These are phyloP conservation scores for Yamadazyma songkhlaensis DNA, from an alignment of 1,139 yeast species.

Conservation along the genomic window DNA sequence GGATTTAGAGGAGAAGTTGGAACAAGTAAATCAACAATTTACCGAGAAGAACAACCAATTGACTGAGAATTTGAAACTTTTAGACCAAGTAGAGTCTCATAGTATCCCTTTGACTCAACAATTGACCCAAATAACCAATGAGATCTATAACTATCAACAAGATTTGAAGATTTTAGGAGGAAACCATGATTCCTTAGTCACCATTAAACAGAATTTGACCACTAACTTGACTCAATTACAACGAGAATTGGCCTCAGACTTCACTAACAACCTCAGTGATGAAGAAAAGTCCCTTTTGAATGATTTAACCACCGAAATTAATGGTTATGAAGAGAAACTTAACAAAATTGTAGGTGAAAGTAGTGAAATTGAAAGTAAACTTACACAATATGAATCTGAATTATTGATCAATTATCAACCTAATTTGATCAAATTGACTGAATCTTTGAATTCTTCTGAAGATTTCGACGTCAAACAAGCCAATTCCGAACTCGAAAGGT, in stretches of 20 bases:
- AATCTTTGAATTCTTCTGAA: constrained; percentile 15
- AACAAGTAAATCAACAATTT: constrained; percentile 24
- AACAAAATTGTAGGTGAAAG: constrained; percentile 42
- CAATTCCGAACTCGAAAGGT: constrained; percentile 22
- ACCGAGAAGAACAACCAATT: constrained; percentile 41
- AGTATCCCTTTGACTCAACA: constrained; percentile 45
- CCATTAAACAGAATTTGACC: constrained; percentile 24
- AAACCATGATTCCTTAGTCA: constrained; percentile 20
- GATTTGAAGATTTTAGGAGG: constrained; percentile 31
- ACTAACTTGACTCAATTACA: constrained; percentile 37
- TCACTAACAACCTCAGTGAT: constrained; percentile 49
- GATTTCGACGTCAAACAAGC: constrained; percentile 41
- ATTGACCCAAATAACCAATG: constrained; percentile 38
- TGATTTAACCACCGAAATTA: constrained; percentile 35
- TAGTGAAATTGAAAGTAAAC: constrained; percentile 47
- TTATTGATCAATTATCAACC: constrained; percentile 48
- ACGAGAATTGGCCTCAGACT: constrained; percentile 53
- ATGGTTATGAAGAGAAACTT: constrained; percentile 38
- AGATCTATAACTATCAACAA: constrained; percentile 41
- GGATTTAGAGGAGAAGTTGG: constrained; percentile 21
- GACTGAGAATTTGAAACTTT: constrained; percentile 37
- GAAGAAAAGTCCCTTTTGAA: constrained; percentile 39
- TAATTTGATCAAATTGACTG: constrained; percentile 29
- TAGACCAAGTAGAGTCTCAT: constrained; percentile 32
- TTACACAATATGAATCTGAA: constrained; percentile 56